phyloP scores from a whole-genome alignment of 2,329 filamentous ascomycete genomes.

The Pseudocercospora fuligena region DNA sequence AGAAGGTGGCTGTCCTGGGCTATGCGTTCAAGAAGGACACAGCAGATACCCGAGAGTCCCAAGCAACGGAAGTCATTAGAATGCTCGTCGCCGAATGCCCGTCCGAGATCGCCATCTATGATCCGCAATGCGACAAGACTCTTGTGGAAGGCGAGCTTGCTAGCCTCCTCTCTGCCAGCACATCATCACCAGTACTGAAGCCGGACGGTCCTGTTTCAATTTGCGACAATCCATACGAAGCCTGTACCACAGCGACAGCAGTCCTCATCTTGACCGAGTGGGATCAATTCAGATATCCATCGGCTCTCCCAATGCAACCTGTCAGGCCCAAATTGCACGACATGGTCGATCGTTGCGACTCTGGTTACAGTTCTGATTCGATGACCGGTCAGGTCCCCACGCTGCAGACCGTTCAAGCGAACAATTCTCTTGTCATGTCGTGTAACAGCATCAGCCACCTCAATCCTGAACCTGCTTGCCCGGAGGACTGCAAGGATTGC shows the following conservation, averaged over 20 bases:
- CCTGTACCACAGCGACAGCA: constrained; percentile 37
- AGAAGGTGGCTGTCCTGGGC: constrained; percentile 73
- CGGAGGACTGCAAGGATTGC: constrained; percentile 10
- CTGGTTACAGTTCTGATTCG: constrained; percentile 8
- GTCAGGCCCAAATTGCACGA: constrained; percentile 14
- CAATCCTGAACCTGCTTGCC: constrained; percentile 1
- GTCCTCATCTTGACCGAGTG: constrained; percentile 41
- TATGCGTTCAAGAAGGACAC: constrained; percentile 83
- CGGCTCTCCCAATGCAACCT: constrained; percentile 20
- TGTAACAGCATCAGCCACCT: not conserved
- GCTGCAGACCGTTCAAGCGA: not conserved
- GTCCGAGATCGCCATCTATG: constrained; percentile 67
- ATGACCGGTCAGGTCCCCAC: constrained; percentile 13
- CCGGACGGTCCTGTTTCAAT: constrained; percentile 26
- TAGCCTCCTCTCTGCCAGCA: constrained; percentile 20
- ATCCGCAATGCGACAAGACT: constrained; percentile 54
- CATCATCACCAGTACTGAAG: constrained; percentile 11
- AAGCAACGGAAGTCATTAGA: constrained; percentile 70
- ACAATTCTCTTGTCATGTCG: constrained; percentile 1
- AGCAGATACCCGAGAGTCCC: constrained; percentile 72
- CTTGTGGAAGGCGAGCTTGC: constrained; percentile 40
- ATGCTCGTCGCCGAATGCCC: constrained; percentile 66
- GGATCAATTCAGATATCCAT: constrained; percentile 38
- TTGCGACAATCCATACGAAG: constrained; percentile 34
- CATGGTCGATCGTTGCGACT: constrained; percentile 4